Base-by-base conservation (phyloP, 2,329 filamentous ascomycete genomes). In the Aspergillus novoparasiticus region DNA sequence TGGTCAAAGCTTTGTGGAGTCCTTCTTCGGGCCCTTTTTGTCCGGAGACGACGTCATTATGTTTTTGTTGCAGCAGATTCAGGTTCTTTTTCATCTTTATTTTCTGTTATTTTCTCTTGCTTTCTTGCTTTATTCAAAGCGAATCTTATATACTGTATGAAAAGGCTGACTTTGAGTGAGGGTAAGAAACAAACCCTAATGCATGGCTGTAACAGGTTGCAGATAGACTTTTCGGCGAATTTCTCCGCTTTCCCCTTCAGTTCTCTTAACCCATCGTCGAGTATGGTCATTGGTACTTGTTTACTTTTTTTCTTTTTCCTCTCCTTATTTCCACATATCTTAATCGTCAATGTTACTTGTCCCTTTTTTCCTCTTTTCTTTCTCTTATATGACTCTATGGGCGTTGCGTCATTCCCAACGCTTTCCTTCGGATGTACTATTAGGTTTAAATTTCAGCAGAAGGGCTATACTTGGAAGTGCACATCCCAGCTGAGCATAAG, bases 401-500 rank as follows among this genome's bases (percentile, higher is more conserved):
- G 12, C 39, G 5, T 54, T 11, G 19, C n/a, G 32, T n/a, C 32
- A 55, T 14, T 36, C 21, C 6, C n/a, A 39, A 39, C 51, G n/a
- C 51, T 55, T 55, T 26, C 51, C 51, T 21, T 55, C 32, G 51
- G 32, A 55, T 21, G 32, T 16, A 26, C 45, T 28, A 39, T 21
- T 59, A 54, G 30, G 58, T 59, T 59, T 39, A 26, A 34, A 53
- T 59, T 59, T 54, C 57, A 50, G 58, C 58, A 45, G 26, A 43
- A 53, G 48, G 58, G 32, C 46, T 32, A 30, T 30, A 59, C n/a
- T 50, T 50, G 54, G 23, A 51, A 50, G 10, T 32, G 36, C 28
- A 58, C 51, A 58, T 63, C 51, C 57, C 61, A 63, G 61, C 57
- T 63, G 61, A 63, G 34, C 39, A 50, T 26, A 28, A 23, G 50